Evolutionary conservation across 192 early-diverging fungal species (phyloP), one percentile per base, ranked within the genome.

Genomic region (Gaertneriomyces sp.): DNA sequence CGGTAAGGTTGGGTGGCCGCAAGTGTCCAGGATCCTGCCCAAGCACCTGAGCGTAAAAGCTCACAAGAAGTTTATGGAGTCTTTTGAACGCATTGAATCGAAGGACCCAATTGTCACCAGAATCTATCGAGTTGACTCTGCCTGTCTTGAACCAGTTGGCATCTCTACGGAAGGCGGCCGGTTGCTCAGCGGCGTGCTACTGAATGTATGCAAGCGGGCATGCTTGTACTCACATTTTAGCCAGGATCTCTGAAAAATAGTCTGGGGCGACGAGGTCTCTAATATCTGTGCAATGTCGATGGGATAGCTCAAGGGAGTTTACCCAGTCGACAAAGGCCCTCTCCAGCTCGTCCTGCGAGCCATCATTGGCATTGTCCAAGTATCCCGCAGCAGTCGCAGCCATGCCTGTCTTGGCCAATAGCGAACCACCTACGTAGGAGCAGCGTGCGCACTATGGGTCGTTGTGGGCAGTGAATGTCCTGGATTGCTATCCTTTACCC

Each of bases 51-150:
- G 94, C 92, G 53, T 93, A 93, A 81, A 91, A 96, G 19, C 84
- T 74, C 2, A 84, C 85, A 42, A 97, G 68, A 7, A 97, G 85
- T 58, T 88, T 89, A 77, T 94, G 85, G 42, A 96, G 79, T 71
- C 90, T 91, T 71, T 95, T 95, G 12, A 98, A 84, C 58, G 91
- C 91, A 77, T 94, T 96, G 72, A 93, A 89, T 66, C 90, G 90
- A 42, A 93, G 71, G 2, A 99, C 92, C 96, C 96, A 99, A 81
- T 95, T 97, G 74, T 92, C 90, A 49, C 87, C 90, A 6, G 85
- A 81, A 54, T 91, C 89, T 9, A 83, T 76, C 2, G 85, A 77
- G 40, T 8, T 42, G 19, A n/a, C 54, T 7, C 85, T 82, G 42
- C 85, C 79, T 11, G 82, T 69, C 62, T 92, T 93, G 87, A 98